Conservation (phyloP, 1,284 basidiomycete genomes). For the Papiliotrema nemorosa region DNA sequence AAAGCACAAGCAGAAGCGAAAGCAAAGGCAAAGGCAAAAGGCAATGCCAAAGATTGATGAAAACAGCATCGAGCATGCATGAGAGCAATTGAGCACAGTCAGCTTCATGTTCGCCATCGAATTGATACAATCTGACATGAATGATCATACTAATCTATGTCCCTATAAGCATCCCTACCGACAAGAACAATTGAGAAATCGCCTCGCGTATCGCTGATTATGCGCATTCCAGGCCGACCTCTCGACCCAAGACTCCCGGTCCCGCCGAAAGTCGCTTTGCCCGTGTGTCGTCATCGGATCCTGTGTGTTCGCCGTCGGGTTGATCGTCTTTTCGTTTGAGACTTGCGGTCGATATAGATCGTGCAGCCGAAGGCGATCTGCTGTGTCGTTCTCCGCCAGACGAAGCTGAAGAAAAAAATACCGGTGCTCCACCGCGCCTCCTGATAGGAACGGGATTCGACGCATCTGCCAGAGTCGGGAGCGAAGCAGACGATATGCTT, state of each 20-base stretch:
- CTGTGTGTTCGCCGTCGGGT: conserved; percentile 6
- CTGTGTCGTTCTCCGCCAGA: conserved; percentile 6
- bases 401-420: conserved; percentile 35
- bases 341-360: conserved; percentile 5
- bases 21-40: not conserved
- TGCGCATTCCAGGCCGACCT: conserved; percentile 1
- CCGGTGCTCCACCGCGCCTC: conserved; percentile 28
- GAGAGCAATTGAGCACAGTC: too few species aligned
- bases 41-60: not conserved
- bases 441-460: conserved; percentile 27
- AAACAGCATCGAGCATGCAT: too few species aligned
- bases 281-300: conserved; percentile 5
- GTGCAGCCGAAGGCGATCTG: conserved; percentile 6
- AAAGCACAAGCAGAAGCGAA: conserved; percentile 2
- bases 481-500: conserved; percentile 1
- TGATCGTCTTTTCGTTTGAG: conserved; percentile 31
- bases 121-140: too few species aligned
- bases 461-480: conserved; percentile 3
- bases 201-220: too few species aligned
- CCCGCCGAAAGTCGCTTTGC: conserved; percentile 37
- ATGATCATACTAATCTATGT: too few species aligned
- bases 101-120: too few species aligned
- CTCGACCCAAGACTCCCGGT: conserved; percentile 13
- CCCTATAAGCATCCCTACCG: too few species aligned
- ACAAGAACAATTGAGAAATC: too few species aligned